phyloP scores from a whole-genome alignment of 768 basidiomycete genomes.

The Termitomyces sp. region DNA sequence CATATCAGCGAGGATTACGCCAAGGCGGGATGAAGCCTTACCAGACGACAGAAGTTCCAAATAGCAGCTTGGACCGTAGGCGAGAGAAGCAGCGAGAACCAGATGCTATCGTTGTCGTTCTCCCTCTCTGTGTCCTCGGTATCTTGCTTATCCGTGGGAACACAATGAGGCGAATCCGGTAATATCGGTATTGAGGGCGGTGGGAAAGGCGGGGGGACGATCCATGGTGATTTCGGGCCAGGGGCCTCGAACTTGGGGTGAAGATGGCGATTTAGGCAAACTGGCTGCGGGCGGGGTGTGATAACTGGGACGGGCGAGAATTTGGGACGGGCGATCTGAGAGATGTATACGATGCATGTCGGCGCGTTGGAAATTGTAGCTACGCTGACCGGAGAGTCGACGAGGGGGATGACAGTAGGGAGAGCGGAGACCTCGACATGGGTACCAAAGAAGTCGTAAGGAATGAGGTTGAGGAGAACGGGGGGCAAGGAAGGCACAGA shows the following conservation, averaged over 20 bases:
- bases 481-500: background rate
- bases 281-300: background rate
- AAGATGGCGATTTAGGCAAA: slow-evolving; percentile 2
- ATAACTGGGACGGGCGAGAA: background rate
- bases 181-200: background rate
- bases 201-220: background rate
- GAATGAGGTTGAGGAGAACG: background rate
- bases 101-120: background rate
- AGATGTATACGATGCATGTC: background rate
- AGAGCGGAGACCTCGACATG: background rate
- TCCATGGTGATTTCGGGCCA: background rate
- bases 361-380: background rate
- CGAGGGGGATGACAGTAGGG: background rate
- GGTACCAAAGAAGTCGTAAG: background rate
- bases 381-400: background rate
- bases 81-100: background rate
- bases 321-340: slow-evolving; percentile 1
- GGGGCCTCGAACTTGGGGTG: slow-evolving; percentile 7
- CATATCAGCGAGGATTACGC: background rate
- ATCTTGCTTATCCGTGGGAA: background rate
- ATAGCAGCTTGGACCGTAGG: background rate
- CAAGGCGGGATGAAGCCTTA: background rate
- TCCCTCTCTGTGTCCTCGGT: background rate
- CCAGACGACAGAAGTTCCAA: slow-evolving; percentile 1
- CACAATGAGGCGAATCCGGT: background rate